These are phyloP conservation scores for Prunella vulgaris DNA, from an alignment of 257 asterid genomes.

Conservation along the genomic window DNA sequence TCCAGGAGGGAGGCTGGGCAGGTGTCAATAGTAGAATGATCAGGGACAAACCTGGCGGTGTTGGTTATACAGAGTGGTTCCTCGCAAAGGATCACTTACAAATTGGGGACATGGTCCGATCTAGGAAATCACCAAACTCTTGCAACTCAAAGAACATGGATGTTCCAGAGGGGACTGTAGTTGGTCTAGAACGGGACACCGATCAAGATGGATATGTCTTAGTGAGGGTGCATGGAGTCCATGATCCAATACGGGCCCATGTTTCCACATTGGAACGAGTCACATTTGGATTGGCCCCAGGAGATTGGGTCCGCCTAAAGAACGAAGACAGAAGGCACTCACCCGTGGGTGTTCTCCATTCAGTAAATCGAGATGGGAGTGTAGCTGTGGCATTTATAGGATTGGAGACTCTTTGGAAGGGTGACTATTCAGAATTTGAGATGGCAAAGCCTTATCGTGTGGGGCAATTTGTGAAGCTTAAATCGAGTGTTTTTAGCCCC, in stretches of 20 bases:
- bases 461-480: constrained; percentile 73
- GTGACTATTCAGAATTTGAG: constrained; percentile 59
- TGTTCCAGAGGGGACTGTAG: constrained; percentile 64
- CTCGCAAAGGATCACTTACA: constrained; percentile 75
- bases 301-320: constrained; percentile 80
- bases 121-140: constrained; percentile 66
- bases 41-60: constrained; percentile 43
- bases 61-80: constrained; percentile 69
- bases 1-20: constrained; percentile 50
- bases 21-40: constrained; percentile 38
- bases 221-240: constrained; percentile 73
- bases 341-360: constrained; percentile 66
- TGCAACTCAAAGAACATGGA: constrained; percentile 66
- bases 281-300: constrained; percentile 67
- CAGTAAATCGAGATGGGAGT: constrained; percentile 53
- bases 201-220: constrained; percentile 65
- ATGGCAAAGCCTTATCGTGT: constrained; percentile 66
- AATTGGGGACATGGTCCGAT: constrained; percentile 70
- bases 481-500: constrained; percentile 47
- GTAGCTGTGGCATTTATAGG: constrained; percentile 73
- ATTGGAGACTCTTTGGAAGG: constrained; percentile 68
- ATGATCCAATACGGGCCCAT: constrained; percentile 62
- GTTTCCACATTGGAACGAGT: constrained; percentile 67
- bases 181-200: constrained; percentile 62
- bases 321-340: constrained; percentile 60